Conservation (phyloP, 305 asterid genomes). For the Rubia balearica region DNA sequence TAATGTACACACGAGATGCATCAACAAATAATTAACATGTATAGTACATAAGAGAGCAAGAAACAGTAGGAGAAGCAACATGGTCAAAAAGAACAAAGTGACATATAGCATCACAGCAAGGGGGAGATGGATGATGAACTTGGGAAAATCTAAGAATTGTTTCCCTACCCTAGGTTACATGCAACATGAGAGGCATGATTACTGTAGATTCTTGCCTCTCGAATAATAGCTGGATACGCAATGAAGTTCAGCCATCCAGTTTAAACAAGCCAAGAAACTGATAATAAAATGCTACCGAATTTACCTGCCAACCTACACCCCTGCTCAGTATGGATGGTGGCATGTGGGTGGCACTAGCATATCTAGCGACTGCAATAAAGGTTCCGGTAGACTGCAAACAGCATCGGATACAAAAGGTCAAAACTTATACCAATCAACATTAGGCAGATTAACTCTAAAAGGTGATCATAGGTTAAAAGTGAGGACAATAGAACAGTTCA, state of each 20-base stretch:
- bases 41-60: not conserved
- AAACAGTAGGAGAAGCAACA: not conserved
- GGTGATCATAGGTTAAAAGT: not conserved
- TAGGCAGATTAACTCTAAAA: not conserved
- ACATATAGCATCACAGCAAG: not conserved
- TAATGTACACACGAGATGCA: not conserved
- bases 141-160: not conserved
- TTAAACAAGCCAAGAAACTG: not conserved
- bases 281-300: not conserved
- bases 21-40: not conserved
- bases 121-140: not conserved
- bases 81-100: too few species aligned
- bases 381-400: conserved; percentile 76
- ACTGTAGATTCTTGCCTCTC: not conserved
- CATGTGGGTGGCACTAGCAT: conserved; percentile 83
- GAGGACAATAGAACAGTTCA: not conserved
- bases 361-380: conserved; percentile 79
- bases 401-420: not conserved
- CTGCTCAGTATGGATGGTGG: conserved; percentile 96
- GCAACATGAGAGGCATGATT: not conserved
- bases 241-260: not conserved
- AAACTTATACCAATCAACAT: not conserved
- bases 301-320: conserved; percentile 98
- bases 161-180: not conserved
- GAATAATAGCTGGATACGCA: not conserved